These are phyloP conservation scores for Alternaria infectoria DNA, from an alignment of 2,329 filamentous ascomycete genomes.

Conservation along the genomic window DNA sequence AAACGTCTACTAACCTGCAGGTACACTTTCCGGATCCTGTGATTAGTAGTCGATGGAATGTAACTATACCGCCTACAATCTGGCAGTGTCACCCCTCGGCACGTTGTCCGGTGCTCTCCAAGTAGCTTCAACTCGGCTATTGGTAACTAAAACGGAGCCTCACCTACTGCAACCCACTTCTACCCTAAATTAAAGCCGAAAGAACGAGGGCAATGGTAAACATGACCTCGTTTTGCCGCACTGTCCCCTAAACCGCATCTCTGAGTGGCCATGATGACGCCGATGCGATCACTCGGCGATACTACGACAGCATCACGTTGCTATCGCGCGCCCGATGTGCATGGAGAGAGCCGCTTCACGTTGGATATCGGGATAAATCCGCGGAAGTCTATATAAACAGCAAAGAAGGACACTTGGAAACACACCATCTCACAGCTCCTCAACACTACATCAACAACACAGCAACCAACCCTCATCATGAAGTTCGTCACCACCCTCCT, in stretches of 20 bases:
- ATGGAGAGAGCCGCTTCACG: too few relatives aligned
- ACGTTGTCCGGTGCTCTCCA: neutral
- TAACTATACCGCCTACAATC: neutral
- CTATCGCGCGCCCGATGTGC: neutral
- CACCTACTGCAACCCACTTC: neutral
- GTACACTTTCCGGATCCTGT: neutral
- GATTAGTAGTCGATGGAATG: neutral
- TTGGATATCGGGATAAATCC: too few relatives aligned
- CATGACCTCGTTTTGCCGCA: too few relatives aligned
- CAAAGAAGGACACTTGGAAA: neutral
- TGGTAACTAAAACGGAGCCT: neutral
- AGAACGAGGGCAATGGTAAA: neutral
- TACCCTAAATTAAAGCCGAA: neutral
- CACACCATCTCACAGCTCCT: neutral
- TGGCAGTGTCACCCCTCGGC: neutral
- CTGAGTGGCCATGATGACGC: neutral
- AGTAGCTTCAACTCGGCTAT: neutral
- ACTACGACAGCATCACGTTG: neutral
- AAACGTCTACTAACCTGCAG: neutral
- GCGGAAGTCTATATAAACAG: neutral
- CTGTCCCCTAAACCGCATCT: neutral
- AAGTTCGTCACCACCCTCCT: slow-evolving; percentile 9
- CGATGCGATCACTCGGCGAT: neutral
- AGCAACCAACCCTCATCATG: neutral
- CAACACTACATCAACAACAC: neutral